phyloP scores from a whole-genome alignment of 495 filamentous ascomycete species.

The Trichocladium uniseriatum region DNA sequence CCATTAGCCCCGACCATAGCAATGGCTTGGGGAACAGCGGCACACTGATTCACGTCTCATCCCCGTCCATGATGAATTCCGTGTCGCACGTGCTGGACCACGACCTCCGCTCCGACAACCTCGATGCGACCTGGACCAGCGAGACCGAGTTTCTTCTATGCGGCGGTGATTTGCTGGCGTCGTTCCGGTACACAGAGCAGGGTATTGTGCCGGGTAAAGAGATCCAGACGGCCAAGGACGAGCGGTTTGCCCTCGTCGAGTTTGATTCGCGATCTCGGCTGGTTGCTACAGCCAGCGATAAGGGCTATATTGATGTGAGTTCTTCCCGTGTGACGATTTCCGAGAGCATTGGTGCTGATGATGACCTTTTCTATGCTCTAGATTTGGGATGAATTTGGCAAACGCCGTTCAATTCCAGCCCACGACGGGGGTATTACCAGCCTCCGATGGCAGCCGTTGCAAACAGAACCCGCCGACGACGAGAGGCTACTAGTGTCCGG shows the following conservation, averaged over 20 bases:
- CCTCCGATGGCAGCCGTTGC: conserved; percentile 44
- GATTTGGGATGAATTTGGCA: conserved; percentile 43
- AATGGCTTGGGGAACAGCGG: conserved; percentile 30
- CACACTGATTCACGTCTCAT: conserved; percentile 43
- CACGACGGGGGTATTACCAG: conserved; percentile 42
- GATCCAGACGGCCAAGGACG: conserved; percentile 35
- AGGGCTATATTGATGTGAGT: conserved; percentile 45
- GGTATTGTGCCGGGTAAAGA: conserved; percentile 31
- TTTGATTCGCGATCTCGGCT: conserved; percentile 39
- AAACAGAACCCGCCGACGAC: conserved; percentile 24
- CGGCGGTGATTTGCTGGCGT: conserved; percentile 43
- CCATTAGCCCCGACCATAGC: conserved; percentile 39
- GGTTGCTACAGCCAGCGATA: conserved; percentile 42
- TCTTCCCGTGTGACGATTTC: neutral
- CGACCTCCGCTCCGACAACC: conserved; percentile 36
- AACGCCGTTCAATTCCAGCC: conserved; percentile 38
- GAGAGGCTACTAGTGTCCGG: conserved; percentile 45
- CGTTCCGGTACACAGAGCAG: conserved; percentile 29
- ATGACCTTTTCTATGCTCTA: conserved; percentile 12
- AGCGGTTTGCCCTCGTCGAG: conserved; percentile 37
- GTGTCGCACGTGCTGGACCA: conserved; percentile 35
- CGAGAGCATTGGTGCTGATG: neutral
- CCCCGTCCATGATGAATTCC: conserved; percentile 29
- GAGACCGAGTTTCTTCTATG: conserved; percentile 50
- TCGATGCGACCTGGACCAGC: conserved; percentile 54